phyloP scores from a whole-genome alignment of 2,329 filamentous ascomycete genomes.

The Sphaceloma murrayae region DNA sequence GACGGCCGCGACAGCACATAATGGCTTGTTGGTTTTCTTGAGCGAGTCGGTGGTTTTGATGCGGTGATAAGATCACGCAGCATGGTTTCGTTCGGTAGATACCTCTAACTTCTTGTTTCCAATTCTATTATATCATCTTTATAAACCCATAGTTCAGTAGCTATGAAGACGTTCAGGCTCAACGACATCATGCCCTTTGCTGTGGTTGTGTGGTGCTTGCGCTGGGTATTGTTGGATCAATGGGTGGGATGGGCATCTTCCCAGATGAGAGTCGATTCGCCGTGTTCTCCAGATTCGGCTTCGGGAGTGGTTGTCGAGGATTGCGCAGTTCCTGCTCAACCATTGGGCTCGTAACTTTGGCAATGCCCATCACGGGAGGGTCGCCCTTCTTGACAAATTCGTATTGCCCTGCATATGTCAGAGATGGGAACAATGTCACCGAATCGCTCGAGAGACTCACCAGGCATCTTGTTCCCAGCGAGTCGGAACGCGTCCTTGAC shows the following conservation, averaged over 20 bases:
- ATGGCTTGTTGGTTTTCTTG: not conserved
- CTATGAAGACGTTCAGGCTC: not conserved
- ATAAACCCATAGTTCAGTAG: not conserved
- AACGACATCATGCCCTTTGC: not conserved
- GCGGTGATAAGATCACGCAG: no score
- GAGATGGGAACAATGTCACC: slow-evolving; percentile 25
- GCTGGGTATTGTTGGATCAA: slow-evolving; percentile 2
- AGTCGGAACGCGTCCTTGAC: slow-evolving; percentile 87
- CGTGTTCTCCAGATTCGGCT: slow-evolving; percentile 18
- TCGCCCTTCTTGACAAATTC: slow-evolving; percentile 94
- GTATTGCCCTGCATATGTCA: slow-evolving; percentile 50
- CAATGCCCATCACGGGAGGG: slow-evolving; percentile 80
- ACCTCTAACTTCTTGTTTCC: slow-evolving; percentile 3
- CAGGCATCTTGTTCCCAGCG: slow-evolving; percentile 89
- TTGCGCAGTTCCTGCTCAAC: slow-evolving; percentile 76
- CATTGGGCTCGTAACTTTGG: slow-evolving; percentile 71
- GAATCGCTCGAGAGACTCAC: slow-evolving; percentile 41
- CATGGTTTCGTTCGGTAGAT: no score
- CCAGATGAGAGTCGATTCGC: slow-evolving; percentile 14
- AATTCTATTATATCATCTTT: slow-evolving; percentile 3
- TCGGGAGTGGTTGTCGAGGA: slow-evolving; percentile 57
- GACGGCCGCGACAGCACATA: not conserved
- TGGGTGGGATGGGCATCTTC: slow-evolving; percentile 14
- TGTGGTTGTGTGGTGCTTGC: slow-evolving; percentile 9
- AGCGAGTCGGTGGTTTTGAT: not conserved